Evolutionary conservation across 2,329 filamentous ascomycete genomes (phyloP), one percentile per base, ranked within the genome.

Genomic region (Cladosporium velox): DNA sequence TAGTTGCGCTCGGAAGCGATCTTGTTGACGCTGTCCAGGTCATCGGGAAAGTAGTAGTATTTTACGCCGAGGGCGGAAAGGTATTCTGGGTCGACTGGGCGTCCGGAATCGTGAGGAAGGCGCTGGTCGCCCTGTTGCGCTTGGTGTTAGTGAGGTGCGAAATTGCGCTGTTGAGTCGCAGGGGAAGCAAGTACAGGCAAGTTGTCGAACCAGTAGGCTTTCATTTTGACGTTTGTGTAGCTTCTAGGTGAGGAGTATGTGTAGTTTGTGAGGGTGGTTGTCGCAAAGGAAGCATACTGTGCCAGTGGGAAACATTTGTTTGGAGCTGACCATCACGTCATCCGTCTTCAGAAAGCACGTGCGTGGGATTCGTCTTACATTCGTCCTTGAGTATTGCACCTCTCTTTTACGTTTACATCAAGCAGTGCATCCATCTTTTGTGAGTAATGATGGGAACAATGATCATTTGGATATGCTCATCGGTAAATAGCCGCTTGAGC

Each of bases 91-190:
- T 85, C 80, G 66, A 97, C 87, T 47, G 83, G 75, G 70, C 87
- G 88, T 74, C 92, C 91, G 24, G 92, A 96, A 82, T 97, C 90
- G 81, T 99, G 95, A 63, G 91, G 87, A 52, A 90, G 86, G 76
- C 95, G 93, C 82, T 97, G 95, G 85, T 99, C 95, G 81, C 92
- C 93, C 92, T 96, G 76, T 18, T 49, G 49, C 10, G n/a, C 21
- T 24, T 54, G 28, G 60, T 54, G 66, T 69, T 59, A 67, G 57
- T 28, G 41, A 26, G 7, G 35, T 68, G 52, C 58, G 30, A 4
- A 11, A n/a, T 8, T n/a, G 51, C 26, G 51, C 28, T 44, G 51
- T n/a, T 32, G 26, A 28, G 30, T 10, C 8, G 51, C 28, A 18
- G n/a, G 26, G 38, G 28, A 30, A 8, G 15, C 38, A 67, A 79